Conservation (phyloP, 106 monocot genomes). For the Alisma plantagoaquatica region DNA sequence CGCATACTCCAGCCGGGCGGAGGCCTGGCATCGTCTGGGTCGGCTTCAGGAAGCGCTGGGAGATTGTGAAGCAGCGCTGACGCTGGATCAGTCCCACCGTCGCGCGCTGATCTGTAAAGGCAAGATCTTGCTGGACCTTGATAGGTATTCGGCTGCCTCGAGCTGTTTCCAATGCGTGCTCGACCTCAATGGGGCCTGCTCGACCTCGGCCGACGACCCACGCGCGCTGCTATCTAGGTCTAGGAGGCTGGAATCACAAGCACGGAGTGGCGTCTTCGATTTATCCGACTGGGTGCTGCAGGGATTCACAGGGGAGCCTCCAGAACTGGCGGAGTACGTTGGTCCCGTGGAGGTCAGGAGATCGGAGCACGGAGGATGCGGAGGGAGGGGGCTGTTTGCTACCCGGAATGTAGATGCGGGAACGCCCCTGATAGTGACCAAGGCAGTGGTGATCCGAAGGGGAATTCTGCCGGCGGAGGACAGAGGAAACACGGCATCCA, state of each 20-base stretch:
- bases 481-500: slow-evolving; percentile 4
- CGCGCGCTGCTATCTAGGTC: slow-evolving; percentile 31
- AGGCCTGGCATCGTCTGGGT: slow-evolving; percentile 30
- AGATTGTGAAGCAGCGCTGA: slow-evolving; percentile 54
- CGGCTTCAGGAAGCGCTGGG: slow-evolving; percentile 35
- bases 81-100: slow-evolving; percentile 38
- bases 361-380: slow-evolving; percentile 25
- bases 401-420: slow-evolving; percentile 59
- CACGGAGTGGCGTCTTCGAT: slow-evolving; percentile 57
- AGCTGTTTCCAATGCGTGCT: slow-evolving; percentile 39
- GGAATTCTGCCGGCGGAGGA: slow-evolving; percentile 48
- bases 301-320: slow-evolving; percentile 41
- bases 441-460: slow-evolving; percentile 57
- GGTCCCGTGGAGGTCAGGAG: slow-evolving; percentile 65
- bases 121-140: slow-evolving; percentile 43
- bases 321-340: slow-evolving; percentile 75
- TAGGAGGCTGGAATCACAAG: slow-evolving; percentile 44
- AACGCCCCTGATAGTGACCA: slow-evolving; percentile 49
- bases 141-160: slow-evolving; percentile 44
- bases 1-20: slow-evolving; percentile 68
- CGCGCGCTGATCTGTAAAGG: slow-evolving; percentile 59
- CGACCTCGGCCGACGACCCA: slow-evolving; percentile 11
- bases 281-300: slow-evolving; percentile 61
- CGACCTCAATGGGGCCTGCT: neutral
- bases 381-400: slow-evolving; percentile 55